phyloP scores from a whole-genome alignment of 2,329 filamentous ascomycete genomes.

The Ascosphaera apis region DNA sequence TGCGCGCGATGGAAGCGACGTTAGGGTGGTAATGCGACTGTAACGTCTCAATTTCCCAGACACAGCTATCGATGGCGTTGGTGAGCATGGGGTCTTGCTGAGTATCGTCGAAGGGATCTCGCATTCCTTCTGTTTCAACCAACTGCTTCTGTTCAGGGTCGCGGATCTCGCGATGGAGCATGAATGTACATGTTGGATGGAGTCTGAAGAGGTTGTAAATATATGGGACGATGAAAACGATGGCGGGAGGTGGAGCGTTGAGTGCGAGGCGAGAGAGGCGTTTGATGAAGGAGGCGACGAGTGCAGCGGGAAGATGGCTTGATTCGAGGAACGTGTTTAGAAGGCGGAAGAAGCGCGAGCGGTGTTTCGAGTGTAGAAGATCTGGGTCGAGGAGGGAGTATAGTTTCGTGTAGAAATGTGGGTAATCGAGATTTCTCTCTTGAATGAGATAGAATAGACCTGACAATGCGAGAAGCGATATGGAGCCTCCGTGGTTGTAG shows the following conservation, averaged over 20 bases:
- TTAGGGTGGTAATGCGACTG: conserved; percentile 94
- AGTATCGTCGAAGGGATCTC: conserved; percentile 54
- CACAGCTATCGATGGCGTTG: conserved; percentile 65
- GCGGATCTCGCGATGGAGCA: conserved; percentile 61
- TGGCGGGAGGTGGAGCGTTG: conserved; percentile 70
- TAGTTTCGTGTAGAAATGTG: conserved; percentile 76
- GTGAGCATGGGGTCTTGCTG: conserved; percentile 72
- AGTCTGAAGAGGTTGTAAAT: conserved; percentile 83
- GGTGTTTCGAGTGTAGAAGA: conserved; percentile 79
- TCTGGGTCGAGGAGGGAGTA: conserved; percentile 77
- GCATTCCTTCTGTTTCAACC: conserved; percentile 37
- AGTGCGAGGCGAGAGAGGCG: conserved; percentile 63
- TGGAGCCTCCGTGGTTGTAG: conserved; percentile 68
- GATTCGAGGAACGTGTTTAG: conserved; percentile 78
- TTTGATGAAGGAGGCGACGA: conserved; percentile 94
- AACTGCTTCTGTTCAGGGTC: conserved; percentile 33
- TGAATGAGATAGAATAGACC: conserved; percentile 90
- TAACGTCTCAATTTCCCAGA: conserved; percentile 86
- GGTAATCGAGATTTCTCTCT: conserved; percentile 86
- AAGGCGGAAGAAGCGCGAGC: conserved; percentile 78
- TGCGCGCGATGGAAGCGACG: conserved; percentile 78
- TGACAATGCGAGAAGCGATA: conserved; percentile 67
- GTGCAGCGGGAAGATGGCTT: conserved; percentile 69
- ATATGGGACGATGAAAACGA: conserved; percentile 77
- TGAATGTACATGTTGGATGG: conserved; percentile 81